A percentile compares a stretch with the other conserved stretches of the same genome.
Evolutionary conservation across 2,329 filamentous ascomycete genomes (phyloP).

Genomic region (Cercospora janseana): DNA sequence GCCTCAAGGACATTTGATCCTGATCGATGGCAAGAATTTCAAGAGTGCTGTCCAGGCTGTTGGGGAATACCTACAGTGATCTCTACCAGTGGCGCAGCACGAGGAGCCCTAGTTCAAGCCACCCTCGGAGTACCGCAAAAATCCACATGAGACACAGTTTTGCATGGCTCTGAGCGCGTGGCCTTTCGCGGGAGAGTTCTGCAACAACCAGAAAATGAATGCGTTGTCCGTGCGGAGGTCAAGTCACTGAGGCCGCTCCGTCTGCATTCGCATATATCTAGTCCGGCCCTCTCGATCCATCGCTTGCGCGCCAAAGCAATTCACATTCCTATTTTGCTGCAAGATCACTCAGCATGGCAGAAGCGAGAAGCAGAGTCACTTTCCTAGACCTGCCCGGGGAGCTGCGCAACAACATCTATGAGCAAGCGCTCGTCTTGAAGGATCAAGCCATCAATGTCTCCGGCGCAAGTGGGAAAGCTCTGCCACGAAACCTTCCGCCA

Average conservation of each 20-base stretch:
- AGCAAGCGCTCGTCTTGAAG: constrained; percentile 1
- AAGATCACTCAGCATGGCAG: neutral
- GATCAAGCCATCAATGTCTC: constrained; percentile 6
- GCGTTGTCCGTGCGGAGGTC: no score
- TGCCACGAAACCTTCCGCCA: constrained; percentile 1
- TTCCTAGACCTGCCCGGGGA: neutral
- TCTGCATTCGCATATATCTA: no score
- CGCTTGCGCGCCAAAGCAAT: neutral
- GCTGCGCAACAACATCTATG: neutral
- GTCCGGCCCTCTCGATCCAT: no score
- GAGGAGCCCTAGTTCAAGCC: no score
- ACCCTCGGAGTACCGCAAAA: no score
- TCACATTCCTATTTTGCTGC: neutral
- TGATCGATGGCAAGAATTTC: constrained; percentile 80
- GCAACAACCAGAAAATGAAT: no score
- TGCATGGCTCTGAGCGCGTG: no score
- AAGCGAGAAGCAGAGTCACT: neutral
- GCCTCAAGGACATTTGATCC: constrained; percentile 77
- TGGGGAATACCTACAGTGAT: constrained; percentile 65
- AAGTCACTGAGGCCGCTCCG: no score
- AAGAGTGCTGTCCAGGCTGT: constrained; percentile 72
- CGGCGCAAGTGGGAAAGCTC: neutral
- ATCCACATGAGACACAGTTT: no score
- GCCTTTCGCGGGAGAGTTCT: no score
- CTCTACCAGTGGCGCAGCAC: no score